Conservation (phyloP, 306 rosid species). For the Senna siamea region DNA sequence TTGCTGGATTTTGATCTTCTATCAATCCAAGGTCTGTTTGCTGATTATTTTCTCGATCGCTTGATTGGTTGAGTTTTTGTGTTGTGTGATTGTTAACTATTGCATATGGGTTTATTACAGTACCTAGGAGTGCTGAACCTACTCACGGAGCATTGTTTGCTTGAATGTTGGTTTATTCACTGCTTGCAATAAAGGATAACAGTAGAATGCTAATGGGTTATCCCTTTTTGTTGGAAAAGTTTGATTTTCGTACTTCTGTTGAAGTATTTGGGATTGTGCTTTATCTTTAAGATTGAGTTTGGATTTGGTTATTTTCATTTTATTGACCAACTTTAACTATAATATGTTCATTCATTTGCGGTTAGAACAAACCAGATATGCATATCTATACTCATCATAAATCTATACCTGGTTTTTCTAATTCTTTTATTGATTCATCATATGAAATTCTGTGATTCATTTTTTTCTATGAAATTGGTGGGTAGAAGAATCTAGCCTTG, state of each 20-base stretch:
- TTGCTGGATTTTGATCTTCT: conserved; percentile 22
- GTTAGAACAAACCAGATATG: background rate
- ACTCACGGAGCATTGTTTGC: conserved; percentile 1
- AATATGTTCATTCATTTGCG: conserved; percentile 1
- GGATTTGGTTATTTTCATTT: background rate
- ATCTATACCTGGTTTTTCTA: background rate
- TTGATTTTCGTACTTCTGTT: background rate
- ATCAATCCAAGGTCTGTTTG: conserved; percentile 44
- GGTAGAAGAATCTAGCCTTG: background rate
- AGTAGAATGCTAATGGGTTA: conserved; percentile 10
- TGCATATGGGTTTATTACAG: background rate
- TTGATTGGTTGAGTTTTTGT: background rate
- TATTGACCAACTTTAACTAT: background rate
- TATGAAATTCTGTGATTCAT: background rate
- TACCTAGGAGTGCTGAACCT: background rate
- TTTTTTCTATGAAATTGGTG: background rate
- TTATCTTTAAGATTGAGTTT: background rate
- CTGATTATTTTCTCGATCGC: conserved; percentile 17
- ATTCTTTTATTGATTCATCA: conserved; percentile 12
- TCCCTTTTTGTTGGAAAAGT: background rate
- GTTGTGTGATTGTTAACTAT: background rate
- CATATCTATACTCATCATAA: background rate
- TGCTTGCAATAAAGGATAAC: background rate
- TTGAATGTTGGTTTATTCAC: conserved; percentile 9
- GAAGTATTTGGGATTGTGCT: background rate